phyloP scores from a whole-genome alignment of 2,329 filamentous ascomycete species.

The Amauroascus verrucosus region DNA sequence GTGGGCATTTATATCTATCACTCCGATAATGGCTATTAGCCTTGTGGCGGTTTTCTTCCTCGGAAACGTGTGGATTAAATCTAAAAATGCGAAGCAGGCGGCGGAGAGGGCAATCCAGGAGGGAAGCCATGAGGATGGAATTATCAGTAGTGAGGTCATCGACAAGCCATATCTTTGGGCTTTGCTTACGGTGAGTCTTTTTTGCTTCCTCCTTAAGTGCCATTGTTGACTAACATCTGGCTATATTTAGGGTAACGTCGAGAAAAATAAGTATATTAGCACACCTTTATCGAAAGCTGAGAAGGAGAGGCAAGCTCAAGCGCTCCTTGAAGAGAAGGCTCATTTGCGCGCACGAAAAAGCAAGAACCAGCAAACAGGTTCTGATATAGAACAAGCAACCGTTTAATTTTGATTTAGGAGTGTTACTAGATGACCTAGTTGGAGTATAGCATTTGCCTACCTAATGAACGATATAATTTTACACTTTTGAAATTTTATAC shows the following conservation, averaged over 20 bases:
- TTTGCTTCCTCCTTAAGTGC: background rate
- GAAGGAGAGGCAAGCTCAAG: slow-evolving; percentile 16
- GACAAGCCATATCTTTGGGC: slow-evolving; percentile 27
- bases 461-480: too few relatives aligned
- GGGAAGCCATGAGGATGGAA: slow-evolving; percentile 11
- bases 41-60: slow-evolving; percentile 37
- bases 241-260: slow-evolving; percentile 20
- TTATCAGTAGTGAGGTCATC: slow-evolving; percentile 24
- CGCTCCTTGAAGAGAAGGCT: slow-evolving; percentile 15
- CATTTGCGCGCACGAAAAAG: slow-evolving; percentile 4
- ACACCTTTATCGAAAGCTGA: slow-evolving; percentile 18
- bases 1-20: slow-evolving; percentile 53
- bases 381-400: slow-evolving; percentile 2
- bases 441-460: too few relatives aligned
- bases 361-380: background rate
- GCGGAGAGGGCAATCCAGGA: slow-evolving; percentile 10
- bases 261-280: slow-evolving; percentile 21
- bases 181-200: slow-evolving; percentile 21
- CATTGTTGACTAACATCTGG: background rate
- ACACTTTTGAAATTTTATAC: too few relatives aligned
- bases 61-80: slow-evolving; percentile 45
- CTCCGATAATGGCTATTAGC: slow-evolving; percentile 47
- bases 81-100: slow-evolving; percentile 18
- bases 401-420: background rate
- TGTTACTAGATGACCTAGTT: background rate